These are phyloP conservation scores for Penicillium aurantiogriseum DNA, from an alignment of 2,329 filamentous ascomycete species.

Conservation along the genomic window DNA sequence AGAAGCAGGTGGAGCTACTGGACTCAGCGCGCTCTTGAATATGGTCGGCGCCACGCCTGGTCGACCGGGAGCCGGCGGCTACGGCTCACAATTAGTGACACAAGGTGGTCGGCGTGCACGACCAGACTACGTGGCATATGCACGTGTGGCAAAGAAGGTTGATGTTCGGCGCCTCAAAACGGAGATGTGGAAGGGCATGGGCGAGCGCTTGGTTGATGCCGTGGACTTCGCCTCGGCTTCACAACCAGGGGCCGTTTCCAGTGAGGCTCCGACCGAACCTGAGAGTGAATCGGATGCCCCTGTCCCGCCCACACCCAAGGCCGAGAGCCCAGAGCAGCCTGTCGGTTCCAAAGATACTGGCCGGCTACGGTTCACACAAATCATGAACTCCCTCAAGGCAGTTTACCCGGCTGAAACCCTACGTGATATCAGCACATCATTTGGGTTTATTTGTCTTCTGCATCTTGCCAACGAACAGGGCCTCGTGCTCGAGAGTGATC, in stretches of 20 bases:
- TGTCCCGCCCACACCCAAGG: slow-evolving; percentile 38
- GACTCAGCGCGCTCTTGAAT: slow-evolving; percentile 40
- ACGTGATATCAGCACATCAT: slow-evolving; percentile 90
- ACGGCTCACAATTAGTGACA: slow-evolving; percentile 62
- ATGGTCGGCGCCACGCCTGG: slow-evolving; percentile 41
- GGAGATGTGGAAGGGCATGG: slow-evolving; percentile 65
- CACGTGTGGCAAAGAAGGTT: slow-evolving; percentile 65
- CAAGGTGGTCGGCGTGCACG: slow-evolving; percentile 57
- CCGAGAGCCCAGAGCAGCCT: slow-evolving; percentile 25
- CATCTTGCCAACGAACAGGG: slow-evolving; percentile 94
- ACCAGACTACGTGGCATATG: slow-evolving; percentile 66
- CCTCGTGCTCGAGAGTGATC: slow-evolving; percentile 67
- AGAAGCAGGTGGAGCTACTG: slow-evolving; percentile 36
- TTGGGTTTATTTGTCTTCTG: slow-evolving; percentile 88
- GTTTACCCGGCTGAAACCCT: slow-evolving; percentile 85
- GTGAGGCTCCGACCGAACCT: slow-evolving; percentile 18
- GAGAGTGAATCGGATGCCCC: slow-evolving; percentile 28
- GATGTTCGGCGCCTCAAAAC: slow-evolving; percentile 64
- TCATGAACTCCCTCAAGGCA: slow-evolving; percentile 83
- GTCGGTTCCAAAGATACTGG: slow-evolving; percentile 46
- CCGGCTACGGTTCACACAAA: slow-evolving; percentile 77
- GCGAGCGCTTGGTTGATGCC: slow-evolving; percentile 43
- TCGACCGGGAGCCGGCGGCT: slow-evolving; percentile 49
- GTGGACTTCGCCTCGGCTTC: slow-evolving; percentile 34
- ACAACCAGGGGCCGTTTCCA: slow-evolving; percentile 27